Base-by-base conservation (phyloP, 805 yeast species). In the Kluyveromyces aestuarii region DNA sequence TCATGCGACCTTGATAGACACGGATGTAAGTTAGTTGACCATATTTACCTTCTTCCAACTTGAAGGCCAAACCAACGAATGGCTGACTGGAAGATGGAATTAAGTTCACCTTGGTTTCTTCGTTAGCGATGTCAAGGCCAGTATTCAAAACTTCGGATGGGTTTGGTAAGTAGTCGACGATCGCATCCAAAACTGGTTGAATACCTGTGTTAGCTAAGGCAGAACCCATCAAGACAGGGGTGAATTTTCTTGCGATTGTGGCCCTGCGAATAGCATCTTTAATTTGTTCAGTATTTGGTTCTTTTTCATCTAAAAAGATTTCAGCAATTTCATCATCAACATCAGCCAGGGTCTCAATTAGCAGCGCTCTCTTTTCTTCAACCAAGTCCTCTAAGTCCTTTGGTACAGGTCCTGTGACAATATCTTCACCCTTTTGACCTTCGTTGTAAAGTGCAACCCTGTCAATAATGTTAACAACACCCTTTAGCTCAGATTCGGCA, bases 221-320 rank as follows among this genome's bases (percentile, higher is more conserved):
- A 45, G 97, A 88, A 19, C 99, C 99, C 97, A 93, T 93, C 55
- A 91, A 74, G n/a, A 93, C 98, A n/a, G 99, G 99, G 13, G 98
- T 88, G 74, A 93, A 93, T 65, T 79, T 86, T 72, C 97, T 82
- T 33, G 90, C 95, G 69, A 91, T 91, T 17, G 99, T 93, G 45
- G 97, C 79, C 61, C 96, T 81, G 69, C 99, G 84, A 58, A 93
- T 93, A 40, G 96, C 98, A 46, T 66, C 80, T 64, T 84, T 82
- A 55, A 93, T 84, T 71, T 93, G 96, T 50, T 82, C 84, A 27
- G 76, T 75, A 33, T 89, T 74, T 50, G 99, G 98, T 58, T 81
- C 93, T 59, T 80, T 77, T 66, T 95, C 99, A 55, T 89, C 96
- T 61, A 93, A 72, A 68, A 77, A 90, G 53, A 93, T 70, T 69